Percentiles rank a stretch among this genome's conserved stretches.
Conservation (phyloP, 2,329 filamentous ascomycete species). For the Sporothrix sp. region DNA sequence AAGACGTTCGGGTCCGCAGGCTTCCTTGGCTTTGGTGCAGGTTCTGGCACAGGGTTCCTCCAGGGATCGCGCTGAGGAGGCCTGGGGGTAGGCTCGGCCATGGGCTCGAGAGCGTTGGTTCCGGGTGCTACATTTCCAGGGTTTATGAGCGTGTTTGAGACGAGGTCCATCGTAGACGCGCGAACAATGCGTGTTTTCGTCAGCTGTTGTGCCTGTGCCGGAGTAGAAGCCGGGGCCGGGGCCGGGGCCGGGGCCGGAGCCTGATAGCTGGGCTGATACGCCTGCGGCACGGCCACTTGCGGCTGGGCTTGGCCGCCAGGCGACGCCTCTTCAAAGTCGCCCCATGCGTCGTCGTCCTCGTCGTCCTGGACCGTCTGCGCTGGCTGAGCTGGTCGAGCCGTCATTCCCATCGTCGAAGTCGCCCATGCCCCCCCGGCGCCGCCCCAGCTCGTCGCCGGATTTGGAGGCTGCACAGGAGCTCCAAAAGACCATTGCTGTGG, state of each 20-base stretch:
- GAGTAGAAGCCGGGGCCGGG: slow-evolving; percentile 12
- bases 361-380: neutral
- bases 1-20: slow-evolving; percentile 44
- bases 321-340: slow-evolving; percentile 54
- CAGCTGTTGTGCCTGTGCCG: slow-evolving; percentile 16
- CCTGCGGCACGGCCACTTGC: slow-evolving; percentile 6
- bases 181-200: slow-evolving; percentile 29
- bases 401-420: slow-evolving; percentile 17
- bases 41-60: neutral
- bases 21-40: slow-evolving; percentile 10
- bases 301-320: neutral
- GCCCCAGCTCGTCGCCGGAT: slow-evolving; percentile 6
- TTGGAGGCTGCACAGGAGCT: neutral
- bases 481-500: slow-evolving; percentile 1
- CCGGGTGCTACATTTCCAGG: slow-evolving; percentile 18
- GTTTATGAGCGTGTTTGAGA: slow-evolving; percentile 43
- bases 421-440: neutral
- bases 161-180: slow-evolving; percentile 43
- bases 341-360: slow-evolving; percentile 56
- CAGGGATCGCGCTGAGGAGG: neutral
- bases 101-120: neutral
- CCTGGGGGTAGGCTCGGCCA: neutral
- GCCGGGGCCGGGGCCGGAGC: slow-evolving; percentile 8
- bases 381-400: neutral
- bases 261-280: neutral